Conservation (phyloP, 805 yeast genomes). For the Lachancea kluyveri region DNA sequence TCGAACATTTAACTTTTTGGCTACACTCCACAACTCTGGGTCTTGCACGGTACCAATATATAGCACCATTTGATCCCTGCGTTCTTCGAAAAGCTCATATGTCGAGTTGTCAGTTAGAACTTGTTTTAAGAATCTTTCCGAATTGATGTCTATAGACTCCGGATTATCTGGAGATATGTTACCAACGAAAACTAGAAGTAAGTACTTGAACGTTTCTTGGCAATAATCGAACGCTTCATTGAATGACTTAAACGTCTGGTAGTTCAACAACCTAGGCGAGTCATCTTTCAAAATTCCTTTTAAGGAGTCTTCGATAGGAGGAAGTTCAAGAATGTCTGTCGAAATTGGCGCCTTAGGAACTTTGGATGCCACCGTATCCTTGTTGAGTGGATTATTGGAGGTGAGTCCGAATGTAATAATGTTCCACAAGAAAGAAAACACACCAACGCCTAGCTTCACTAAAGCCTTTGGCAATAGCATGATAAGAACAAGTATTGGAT, state of each 20-base stretch:
- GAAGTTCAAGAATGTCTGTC: no score
- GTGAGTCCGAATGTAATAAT: conserved; percentile 17
- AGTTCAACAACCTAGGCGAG: no score
- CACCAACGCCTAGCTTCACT: conserved; percentile 16
- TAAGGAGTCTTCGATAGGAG: no score
- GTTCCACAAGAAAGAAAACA: conserved; percentile 18
- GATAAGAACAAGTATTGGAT: conserved; percentile 44
- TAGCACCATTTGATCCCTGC: conserved; percentile 41
- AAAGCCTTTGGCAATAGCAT: conserved; percentile 50
- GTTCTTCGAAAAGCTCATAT: conserved; percentile 29
- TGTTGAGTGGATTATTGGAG: no score
- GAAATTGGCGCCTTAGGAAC: conserved; percentile 21
- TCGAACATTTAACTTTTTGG: conserved; percentile 45
- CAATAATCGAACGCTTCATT: conserved; percentile 38
- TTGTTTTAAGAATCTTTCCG: conserved; percentile 38
- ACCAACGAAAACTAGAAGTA: conserved; percentile 46
- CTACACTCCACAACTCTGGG: conserved; percentile 63
- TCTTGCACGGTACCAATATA: conserved; percentile 61
- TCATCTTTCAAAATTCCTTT: no score
- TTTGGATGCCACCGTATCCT: no score
- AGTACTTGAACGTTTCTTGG: conserved; percentile 40
- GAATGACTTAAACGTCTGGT: no score
- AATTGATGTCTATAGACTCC: conserved; percentile 19
- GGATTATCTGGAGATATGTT: conserved; percentile 36
- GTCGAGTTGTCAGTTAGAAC: conserved; percentile 43